Evolutionary conservation across 345 rosid species (phyloP).

Genomic region (Laguncularia racemosa): DNA sequence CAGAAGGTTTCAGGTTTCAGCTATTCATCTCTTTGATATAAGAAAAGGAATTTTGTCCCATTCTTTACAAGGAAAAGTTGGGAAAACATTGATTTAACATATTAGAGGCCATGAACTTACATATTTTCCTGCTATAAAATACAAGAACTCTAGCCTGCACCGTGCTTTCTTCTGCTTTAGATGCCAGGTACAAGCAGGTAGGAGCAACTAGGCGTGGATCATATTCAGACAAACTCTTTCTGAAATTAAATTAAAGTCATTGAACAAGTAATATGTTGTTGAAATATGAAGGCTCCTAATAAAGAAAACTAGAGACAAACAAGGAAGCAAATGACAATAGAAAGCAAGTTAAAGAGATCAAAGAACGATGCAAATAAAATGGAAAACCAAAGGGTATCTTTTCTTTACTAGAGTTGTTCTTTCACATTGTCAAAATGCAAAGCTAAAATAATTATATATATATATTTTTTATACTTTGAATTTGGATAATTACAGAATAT

Average conservation of each 20-base stretch:
- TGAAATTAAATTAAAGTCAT: conserved; percentile 24
- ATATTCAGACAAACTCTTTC: conserved; percentile 83
- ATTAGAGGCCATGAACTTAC: conserved; percentile 32
- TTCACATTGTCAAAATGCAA: no score
- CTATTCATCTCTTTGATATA: conserved; percentile 6
- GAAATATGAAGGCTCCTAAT: background rate
- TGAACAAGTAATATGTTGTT: background rate
- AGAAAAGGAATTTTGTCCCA: background rate
- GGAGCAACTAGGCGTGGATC: conserved; percentile 97
- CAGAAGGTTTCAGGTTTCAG: conserved; percentile 10
- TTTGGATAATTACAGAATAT: no score
- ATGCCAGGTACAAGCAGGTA: conserved; percentile 90
- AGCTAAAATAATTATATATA: no score
- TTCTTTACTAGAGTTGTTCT: no score
- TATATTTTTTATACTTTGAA: no score
- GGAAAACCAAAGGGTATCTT: no score
- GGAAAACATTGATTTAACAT: no score
- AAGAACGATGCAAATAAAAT: no score
- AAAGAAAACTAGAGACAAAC: background rate
- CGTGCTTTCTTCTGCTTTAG: conserved; percentile 98
- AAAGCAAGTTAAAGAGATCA: no score
- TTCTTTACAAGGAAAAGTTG: background rate
- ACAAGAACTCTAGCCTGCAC: conserved; percentile 75
- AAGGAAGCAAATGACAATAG: no score
- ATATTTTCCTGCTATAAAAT: conserved; percentile 57